These are phyloP conservation scores for Ceratocystis cacaofunesta DNA, from an alignment of 2,329 filamentous ascomycete species.

Conservation along the genomic window DNA sequence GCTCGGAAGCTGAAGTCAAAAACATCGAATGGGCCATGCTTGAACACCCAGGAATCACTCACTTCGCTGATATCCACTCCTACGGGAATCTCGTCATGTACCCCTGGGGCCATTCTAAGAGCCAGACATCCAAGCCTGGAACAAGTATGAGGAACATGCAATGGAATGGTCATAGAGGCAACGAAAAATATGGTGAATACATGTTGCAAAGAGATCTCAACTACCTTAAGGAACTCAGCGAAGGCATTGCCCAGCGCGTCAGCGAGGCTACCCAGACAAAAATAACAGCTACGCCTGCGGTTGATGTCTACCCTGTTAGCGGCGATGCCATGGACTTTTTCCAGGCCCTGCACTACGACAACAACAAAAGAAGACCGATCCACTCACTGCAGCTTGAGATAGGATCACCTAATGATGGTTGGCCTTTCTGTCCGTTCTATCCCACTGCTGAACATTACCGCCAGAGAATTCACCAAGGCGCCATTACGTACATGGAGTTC, in stretches of 20 bases:
- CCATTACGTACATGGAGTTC: constrained; percentile 35
- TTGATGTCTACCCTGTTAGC: constrained; percentile 32
- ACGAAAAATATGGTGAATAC: constrained; percentile 34
- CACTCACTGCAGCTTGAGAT: constrained; percentile 35
- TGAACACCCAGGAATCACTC: constrained; percentile 34
- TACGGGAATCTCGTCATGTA: constrained; percentile 38
- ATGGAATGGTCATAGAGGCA: constrained; percentile 37
- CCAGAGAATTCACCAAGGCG: constrained; percentile 31
- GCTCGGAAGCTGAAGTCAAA: constrained; percentile 42
- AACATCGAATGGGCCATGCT: constrained; percentile 39
- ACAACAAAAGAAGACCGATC: constrained; percentile 26
- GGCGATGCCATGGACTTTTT: constrained; percentile 35
- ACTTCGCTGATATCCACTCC: constrained; percentile 46
- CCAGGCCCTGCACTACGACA: constrained; percentile 30
- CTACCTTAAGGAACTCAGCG: constrained; percentile 23
- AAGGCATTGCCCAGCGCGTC: constrained; percentile 24
- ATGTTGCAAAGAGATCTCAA: constrained; percentile 23
- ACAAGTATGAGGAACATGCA: constrained; percentile 39
- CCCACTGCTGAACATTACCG: constrained; percentile 30
- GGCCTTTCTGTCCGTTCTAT: constrained; percentile 29
- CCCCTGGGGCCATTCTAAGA: constrained; percentile 41
- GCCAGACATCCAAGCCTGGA: constrained; percentile 30
- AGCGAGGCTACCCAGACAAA: constrained; percentile 23
- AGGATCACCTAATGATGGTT: constrained; percentile 26
- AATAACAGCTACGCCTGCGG: constrained; percentile 24